A percentile compares a stretch with the other conserved stretches of the same genome.
These are phyloP conservation scores for Canna indica DNA, from an alignment of 176 grass and related monocot genomes.

Conservation along the genomic window DNA sequence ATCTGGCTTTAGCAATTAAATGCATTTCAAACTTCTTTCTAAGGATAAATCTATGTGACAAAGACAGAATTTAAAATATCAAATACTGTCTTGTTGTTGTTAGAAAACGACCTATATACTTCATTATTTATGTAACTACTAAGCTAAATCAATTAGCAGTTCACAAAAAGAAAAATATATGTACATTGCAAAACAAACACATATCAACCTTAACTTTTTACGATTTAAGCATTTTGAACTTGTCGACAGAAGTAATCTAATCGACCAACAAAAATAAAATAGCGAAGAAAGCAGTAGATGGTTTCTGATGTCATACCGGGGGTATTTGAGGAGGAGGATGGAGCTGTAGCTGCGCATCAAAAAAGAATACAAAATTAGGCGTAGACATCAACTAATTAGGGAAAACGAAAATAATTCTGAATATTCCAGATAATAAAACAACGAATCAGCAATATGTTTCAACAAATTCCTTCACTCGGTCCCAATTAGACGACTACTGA, in stretches of 20 bases:
- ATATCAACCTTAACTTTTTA: too few relatives aligned
- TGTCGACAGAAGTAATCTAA: background rate
- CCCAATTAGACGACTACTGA: background rate
- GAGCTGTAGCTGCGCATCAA: background rate
- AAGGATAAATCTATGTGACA: too few relatives aligned
- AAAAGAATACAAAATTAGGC: background rate
- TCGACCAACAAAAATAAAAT: background rate
- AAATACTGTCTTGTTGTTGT: too few relatives aligned
- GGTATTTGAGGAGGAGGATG: background rate
- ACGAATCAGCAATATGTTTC: background rate
- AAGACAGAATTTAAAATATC: too few relatives aligned
- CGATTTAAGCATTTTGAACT: background rate
- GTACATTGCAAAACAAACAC: too few relatives aligned
- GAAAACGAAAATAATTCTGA: background rate
- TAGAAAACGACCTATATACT: too few relatives aligned
- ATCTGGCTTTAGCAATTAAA: too few relatives aligned
- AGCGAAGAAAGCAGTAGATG: background rate
- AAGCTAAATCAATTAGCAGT: too few relatives aligned
- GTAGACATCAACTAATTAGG: background rate
- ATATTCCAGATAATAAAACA: background rate
- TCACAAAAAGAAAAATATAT: too few relatives aligned
- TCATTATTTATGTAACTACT: too few relatives aligned
- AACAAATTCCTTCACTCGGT: background rate
- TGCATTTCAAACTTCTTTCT: too few relatives aligned
- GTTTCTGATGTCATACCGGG: background rate